Evolutionary conservation across 2,329 filamentous ascomycete species (phyloP).

Genomic region (Cercospora berteroae): DNA sequence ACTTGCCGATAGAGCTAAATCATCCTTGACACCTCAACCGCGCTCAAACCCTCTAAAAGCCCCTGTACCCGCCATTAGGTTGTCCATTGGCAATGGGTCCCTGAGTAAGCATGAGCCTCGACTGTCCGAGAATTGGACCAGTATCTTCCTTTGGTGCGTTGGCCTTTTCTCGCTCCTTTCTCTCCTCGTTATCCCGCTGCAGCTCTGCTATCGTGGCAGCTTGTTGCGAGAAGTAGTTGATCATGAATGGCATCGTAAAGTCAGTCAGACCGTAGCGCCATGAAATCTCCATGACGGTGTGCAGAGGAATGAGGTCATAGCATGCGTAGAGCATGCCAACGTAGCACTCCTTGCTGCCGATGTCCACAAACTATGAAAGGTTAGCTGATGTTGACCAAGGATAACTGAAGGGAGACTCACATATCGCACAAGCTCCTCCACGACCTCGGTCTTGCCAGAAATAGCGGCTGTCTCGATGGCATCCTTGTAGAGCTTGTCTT

Average conservation of each 20-base stretch:
- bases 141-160: constrained; percentile 83
- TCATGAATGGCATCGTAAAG: constrained; percentile 99
- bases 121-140: constrained; percentile 85
- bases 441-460: constrained; percentile 83
- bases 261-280: constrained; percentile 94
- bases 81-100: constrained; percentile 63
- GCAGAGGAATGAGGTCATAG: constrained; percentile 92
- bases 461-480: constrained; percentile 96
- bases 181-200: constrained; percentile 94
- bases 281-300: constrained; percentile 90
- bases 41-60: constrained; percentile 4
- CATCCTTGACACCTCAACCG: background rate
- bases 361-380: constrained; percentile 81
- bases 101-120: constrained; percentile 92
- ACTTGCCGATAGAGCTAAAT: background rate
- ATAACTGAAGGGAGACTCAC: constrained; percentile 62
- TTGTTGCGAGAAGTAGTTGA: constrained; percentile 93
- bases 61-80: constrained; percentile 55
- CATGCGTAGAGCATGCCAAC: constrained; percentile 99
- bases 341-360: constrained; percentile 97
- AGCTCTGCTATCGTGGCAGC: constrained; percentile 78
- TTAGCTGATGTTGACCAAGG: constrained; percentile 35
- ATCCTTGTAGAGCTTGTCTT: constrained; percentile 99
- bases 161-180: constrained; percentile 70
- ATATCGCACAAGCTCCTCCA: constrained; percentile 93